Base-by-base conservation (phyloP, 2,329 filamentous ascomycete genomes). In the Colletotrichum shisoi region DNA sequence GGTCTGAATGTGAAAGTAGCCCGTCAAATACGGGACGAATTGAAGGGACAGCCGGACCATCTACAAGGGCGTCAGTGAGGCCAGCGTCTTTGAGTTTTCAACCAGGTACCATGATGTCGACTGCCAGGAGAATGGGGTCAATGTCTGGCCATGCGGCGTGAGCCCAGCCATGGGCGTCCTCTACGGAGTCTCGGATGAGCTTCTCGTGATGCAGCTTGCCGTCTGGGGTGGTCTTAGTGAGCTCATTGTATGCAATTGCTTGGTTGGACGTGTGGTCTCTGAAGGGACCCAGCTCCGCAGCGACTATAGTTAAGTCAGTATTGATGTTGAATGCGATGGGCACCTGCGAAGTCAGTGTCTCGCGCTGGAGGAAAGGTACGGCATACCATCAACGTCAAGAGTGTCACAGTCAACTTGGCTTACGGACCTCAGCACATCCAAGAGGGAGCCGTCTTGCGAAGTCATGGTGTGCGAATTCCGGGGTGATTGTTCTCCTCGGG, bases 1-100 rank as follows among this genome's bases (percentile, higher is more conserved):
- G 4, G 83, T 86, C 72, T 88, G 85, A n/a, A 89, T 77, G 71
- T 87, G 87, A 0, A 87, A 79, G 57, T 78, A 81, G 4, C 85
- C 85, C 1, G 75, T 81, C 53, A 88, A 74, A 54, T 84, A 75
- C 0, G 81, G 79, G 0, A 80, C 76, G 44, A 88, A 84, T n/a
- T 73, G 76, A 2, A 87, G 74, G 27, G 85, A 82, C 21, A 89
- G 74, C 70, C 80, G 83, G 13, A 87, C 80, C 80, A 85, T 87
- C 84, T 86, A 34, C 15, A 17, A n/a, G 5, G 27, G 19, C 45
- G 19, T 71, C 24, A 62, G 49, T 31, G n/a, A 53, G 9, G 2
- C n/a, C 12, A 3, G 24, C 9, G 34, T 0, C 13, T 53, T 17
- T 5, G 4, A 19, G 8, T 21, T 9, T 34, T 34, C 31, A 1